Evolutionary conservation across 2,329 filamentous ascomycete genomes (phyloP).

Genomic region (Penicillium hordei): DNA sequence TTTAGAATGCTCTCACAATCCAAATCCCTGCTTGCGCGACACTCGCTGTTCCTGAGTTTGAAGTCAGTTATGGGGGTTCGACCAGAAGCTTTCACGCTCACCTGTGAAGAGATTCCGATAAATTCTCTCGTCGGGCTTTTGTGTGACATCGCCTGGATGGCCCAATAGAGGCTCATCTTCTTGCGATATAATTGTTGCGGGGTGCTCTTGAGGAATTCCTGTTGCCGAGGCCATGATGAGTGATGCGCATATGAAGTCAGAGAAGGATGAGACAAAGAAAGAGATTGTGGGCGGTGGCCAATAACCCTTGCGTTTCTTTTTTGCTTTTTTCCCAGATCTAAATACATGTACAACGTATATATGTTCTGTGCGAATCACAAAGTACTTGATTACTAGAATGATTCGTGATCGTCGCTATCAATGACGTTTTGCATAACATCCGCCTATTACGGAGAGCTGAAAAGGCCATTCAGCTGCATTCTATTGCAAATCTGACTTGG

Average conservation of each 20-base stretch:
- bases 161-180: slow-evolving; percentile 73
- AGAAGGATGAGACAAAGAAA: background rate
- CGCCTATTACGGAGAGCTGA: slow-evolving; percentile 2
- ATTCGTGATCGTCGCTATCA: slow-evolving; percentile 3
- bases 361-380: background rate
- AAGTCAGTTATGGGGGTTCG: background rate
- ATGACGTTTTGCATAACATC: slow-evolving; percentile 5
- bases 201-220: slow-evolving; percentile 59
- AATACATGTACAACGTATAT: too few relatives aligned
- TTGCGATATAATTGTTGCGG: slow-evolving; percentile 38
- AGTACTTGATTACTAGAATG: background rate
- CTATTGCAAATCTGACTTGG: background rate
- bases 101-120: slow-evolving; percentile 72
- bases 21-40: slow-evolving; percentile 76
- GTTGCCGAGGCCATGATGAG: slow-evolving; percentile 66
- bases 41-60: slow-evolving; percentile 67
- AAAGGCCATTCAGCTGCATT: background rate
- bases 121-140: slow-evolving; percentile 64
- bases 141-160: slow-evolving; percentile 69
- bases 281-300: background rate
- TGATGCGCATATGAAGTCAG: background rate
- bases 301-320: background rate
- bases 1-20: slow-evolving; percentile 52
- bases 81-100: slow-evolving; percentile 42
- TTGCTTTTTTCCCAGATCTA: background rate